Evolutionary conservation across 331 rosid genomes (phyloP).

Genomic region (Arachis monticola): DNA sequence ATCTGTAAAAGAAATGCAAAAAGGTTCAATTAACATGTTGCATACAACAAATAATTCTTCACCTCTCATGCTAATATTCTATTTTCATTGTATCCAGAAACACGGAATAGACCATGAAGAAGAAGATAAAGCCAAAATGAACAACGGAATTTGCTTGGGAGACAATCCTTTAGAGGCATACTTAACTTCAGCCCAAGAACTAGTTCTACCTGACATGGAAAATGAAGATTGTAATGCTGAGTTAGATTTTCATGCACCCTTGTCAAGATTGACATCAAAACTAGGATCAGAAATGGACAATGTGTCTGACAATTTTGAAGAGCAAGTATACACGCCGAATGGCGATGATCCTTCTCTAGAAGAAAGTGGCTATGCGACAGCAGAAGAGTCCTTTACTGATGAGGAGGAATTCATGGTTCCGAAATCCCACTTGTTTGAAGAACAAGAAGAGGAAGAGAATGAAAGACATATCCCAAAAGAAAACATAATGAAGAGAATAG

Average conservation of each 20-base stretch:
- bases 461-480: conserved; percentile 52
- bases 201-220: conserved; percentile 17
- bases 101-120: conserved; percentile 56
- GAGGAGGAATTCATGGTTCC: conserved; percentile 68
- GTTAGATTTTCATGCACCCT: conserved; percentile 27
- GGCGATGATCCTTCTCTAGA: conserved; percentile 38
- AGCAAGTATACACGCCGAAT: conserved; percentile 30
- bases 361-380: conserved; percentile 62
- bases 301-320: conserved; percentile 39
- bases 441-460: conserved; percentile 46
- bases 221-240: conserved; percentile 38
- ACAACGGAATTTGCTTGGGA: conserved; percentile 4
- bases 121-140: conserved; percentile 40
- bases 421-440: conserved; percentile 58
- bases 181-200: conserved; percentile 34
- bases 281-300: conserved; percentile 52
- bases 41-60: conserved; percentile 1
- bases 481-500: conserved; percentile 55
- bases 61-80: not conserved
- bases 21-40: not conserved
- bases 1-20: conserved; percentile 24
- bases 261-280: conserved; percentile 54
- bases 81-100: conserved; percentile 53
- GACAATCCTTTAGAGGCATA: conserved; percentile 37
- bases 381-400: conserved; percentile 57